A percentile compares a stretch with the other conserved stretches of the same genome.
phyloP scores from a whole-genome alignment of 129 eudicot genomes.

The Arctium minus region DNA sequence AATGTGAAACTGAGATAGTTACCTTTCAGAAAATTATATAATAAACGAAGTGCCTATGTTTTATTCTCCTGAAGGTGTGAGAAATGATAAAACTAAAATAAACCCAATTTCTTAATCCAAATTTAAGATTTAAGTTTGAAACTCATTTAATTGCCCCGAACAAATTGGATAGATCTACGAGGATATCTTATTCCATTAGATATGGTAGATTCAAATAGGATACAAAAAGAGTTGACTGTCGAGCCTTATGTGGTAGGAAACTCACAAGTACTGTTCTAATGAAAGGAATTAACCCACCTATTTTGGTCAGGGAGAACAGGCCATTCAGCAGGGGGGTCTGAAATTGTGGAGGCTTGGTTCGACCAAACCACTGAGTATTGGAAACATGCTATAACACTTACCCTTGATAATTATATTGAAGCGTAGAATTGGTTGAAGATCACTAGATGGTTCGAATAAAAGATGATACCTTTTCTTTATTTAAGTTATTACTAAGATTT shows the following conservation, averaged over 20 bases:
- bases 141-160: not conserved
- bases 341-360: too few relatives aligned
- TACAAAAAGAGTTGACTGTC: too few relatives aligned
- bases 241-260: too few relatives aligned
- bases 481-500: not conserved
- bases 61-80: not conserved
- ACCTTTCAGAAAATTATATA: too few relatives aligned
- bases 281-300: too few relatives aligned
- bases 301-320: too few relatives aligned
- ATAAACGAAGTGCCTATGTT: too few relatives aligned
- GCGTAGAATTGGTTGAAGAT: constrained; percentile 12
- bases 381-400: constrained; percentile 4
- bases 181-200: not conserved
- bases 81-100: not conserved
- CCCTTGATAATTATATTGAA: constrained; percentile 8
- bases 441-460: constrained; percentile 7
- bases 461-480: not conserved
- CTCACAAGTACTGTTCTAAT: too few relatives aligned
- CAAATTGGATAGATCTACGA: not conserved
- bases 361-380: not conserved
- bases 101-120: not conserved
- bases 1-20: too few relatives aligned
- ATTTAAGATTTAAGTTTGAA: not conserved
- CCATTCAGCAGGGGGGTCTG: too few relatives aligned
- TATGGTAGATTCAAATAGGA: not conserved